A percentile compares a stretch with the other conserved stretches of the same genome.
Conservation (phyloP, 305 asterid species). For the Fraxinus velutina region DNA sequence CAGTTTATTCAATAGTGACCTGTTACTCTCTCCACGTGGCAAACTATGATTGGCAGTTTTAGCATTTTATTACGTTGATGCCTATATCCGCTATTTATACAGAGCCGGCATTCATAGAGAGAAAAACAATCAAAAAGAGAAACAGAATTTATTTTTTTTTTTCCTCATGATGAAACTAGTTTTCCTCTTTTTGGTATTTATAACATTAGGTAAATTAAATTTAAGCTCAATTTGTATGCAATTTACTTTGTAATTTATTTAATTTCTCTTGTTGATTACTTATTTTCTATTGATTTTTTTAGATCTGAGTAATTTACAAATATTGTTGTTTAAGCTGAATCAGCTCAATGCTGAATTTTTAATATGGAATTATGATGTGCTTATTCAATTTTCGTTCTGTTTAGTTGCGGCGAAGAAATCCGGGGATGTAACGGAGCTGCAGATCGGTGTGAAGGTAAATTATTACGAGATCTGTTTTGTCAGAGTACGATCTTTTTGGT, state of each 20-base stretch:
- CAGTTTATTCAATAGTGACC: not conserved
- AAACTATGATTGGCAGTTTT: constrained; percentile 34
- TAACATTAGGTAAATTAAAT: constrained; percentile 40
- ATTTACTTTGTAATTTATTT: not conserved
- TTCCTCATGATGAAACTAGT: constrained; percentile 31
- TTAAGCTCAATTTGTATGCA: constrained; percentile 10
- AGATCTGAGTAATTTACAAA: constrained; percentile 25
- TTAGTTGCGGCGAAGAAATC: constrained; percentile 72
- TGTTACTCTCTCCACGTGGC: constrained; percentile 31
- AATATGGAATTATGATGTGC: not conserved
- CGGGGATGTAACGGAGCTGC: constrained; percentile 75
- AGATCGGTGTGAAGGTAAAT: constrained; percentile 87
- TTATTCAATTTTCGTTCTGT: not conserved
- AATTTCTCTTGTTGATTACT: not conserved
- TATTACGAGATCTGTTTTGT: not conserved
- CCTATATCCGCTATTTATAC: constrained; percentile 18
- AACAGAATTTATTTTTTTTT: not conserved
- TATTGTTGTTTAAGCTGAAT: constrained; percentile 1
- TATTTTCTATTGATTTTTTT: not conserved
- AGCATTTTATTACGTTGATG: constrained; percentile 34
- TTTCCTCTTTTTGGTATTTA: constrained; percentile 33
- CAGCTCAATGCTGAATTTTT: not conserved
- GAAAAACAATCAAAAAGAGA: not conserved
- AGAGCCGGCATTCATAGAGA: constrained; percentile 6
- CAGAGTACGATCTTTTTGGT: not conserved